These are phyloP conservation scores for Jamesozyma piceae DNA, from an alignment of 805 yeast species.

Conservation along the genomic window DNA sequence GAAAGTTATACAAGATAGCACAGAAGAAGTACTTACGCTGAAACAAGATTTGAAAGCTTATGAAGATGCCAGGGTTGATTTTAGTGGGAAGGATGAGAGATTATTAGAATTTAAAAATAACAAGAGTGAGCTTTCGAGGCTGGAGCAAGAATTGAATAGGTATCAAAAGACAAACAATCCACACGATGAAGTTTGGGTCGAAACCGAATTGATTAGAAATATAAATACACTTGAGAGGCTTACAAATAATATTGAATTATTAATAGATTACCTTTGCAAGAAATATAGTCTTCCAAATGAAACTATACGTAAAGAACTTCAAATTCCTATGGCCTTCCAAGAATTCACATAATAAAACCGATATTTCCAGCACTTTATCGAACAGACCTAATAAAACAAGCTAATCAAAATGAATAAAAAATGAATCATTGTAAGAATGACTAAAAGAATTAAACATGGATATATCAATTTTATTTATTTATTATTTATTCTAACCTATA, in stretches of 20 bases:
- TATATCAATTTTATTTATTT: too few species aligned
- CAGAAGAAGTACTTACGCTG: conserved; percentile 6
- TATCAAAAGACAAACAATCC: conserved; percentile 2
- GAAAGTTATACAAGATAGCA: not conserved
- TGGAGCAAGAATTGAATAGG: not conserved
- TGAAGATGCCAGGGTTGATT: not conserved
- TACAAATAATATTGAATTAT: conserved; percentile 36
- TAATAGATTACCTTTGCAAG: conserved; percentile 32
- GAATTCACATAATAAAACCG: too few species aligned
- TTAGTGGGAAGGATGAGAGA: conserved; percentile 3
- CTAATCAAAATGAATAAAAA: too few species aligned
- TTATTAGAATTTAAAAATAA: conserved; percentile 5
- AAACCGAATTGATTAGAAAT: conserved; percentile 6
- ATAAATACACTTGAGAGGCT: conserved; percentile 9
- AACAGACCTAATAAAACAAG: too few species aligned
- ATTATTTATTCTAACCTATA: too few species aligned
- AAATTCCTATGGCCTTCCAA: conserved; percentile 36
- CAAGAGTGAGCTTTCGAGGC: not conserved
- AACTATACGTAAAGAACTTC: conserved; percentile 32
- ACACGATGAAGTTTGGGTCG: conserved; percentile 16
- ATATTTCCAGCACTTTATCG: too few species aligned
- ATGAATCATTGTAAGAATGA: too few species aligned
- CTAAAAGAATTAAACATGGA: too few species aligned
- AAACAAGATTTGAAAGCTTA: conserved; percentile 7
- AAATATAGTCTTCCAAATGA: conserved; percentile 25